A percentile compares a stretch with the other conserved stretches of the same genome.
Conservation (phyloP, 306 rosid genomes). For the Carpinus viminea region DNA sequence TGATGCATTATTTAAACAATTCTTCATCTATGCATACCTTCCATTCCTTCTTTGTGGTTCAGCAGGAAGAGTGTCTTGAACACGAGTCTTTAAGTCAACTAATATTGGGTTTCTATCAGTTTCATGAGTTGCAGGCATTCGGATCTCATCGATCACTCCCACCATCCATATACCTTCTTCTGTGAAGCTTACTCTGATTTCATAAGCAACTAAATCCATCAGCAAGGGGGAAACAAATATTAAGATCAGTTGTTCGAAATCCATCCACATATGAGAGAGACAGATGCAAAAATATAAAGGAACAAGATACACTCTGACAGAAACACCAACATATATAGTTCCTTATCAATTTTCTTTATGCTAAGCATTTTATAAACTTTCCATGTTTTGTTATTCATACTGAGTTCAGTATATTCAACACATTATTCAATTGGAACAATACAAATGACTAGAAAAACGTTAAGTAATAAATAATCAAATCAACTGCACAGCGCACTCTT, state of each 20-base stretch:
- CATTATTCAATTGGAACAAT: neutral
- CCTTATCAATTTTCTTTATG: neutral
- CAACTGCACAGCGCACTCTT: neutral
- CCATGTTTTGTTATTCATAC: neutral
- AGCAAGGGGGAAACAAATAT: conserved; percentile 17
- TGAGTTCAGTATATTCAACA: neutral
- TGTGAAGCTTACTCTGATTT: conserved; percentile 58
- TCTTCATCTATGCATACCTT: conserved; percentile 45
- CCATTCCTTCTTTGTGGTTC: conserved; percentile 90
- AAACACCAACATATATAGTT: neutral
- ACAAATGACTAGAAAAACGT: neutral
- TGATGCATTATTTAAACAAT: conserved; percentile 5
- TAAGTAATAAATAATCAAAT: neutral
- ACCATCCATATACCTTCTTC: conserved; percentile 74
- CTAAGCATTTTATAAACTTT: neutral
- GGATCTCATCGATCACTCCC: conserved; percentile 87
- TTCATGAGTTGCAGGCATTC: conserved; percentile 48
- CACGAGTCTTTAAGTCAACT: conserved; percentile 82
- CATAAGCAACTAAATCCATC: conserved; percentile 35
- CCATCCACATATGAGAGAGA: neutral
- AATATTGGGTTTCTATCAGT: conserved; percentile 50
- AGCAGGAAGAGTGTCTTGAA: conserved; percentile 62
- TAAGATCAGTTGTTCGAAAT: conserved; percentile 19
- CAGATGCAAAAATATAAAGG: neutral
- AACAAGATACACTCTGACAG: neutral